Percentiles rank a stretch among this genome's conserved stretches.
Conservation (phyloP, 106 monocot genomes). For the Hemerocallis citrina region DNA sequence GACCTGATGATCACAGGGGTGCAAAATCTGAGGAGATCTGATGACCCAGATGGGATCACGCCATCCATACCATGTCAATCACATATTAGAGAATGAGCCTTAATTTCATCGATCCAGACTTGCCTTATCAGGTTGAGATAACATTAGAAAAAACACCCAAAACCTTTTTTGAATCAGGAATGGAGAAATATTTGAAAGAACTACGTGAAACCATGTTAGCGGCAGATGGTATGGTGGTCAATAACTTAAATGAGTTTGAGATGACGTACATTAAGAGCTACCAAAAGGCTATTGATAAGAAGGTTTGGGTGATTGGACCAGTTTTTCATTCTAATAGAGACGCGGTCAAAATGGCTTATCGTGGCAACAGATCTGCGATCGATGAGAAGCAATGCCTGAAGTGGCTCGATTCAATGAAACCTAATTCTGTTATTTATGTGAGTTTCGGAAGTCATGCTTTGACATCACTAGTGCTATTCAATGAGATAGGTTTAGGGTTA, state of each 20-base stretch:
- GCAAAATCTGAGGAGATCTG: no score
- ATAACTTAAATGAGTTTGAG: constrained; percentile 36
- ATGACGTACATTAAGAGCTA: constrained; percentile 17
- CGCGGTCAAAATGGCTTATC: neutral
- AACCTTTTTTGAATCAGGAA: no score
- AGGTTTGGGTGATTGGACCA: neutral
- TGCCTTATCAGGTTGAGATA: no score
- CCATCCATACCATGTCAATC: no score
- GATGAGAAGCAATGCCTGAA: neutral
- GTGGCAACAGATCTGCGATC: neutral
- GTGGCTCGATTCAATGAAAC: neutral
- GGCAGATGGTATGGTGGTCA: constrained; percentile 14
- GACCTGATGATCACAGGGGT: no score
- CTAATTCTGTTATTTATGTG: neutral
- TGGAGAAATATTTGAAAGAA: no score
- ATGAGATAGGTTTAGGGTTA: neutral
- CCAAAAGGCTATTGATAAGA: neutral
- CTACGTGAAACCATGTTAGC: no score
- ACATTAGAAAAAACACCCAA: no score
- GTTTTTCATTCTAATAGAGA: neutral
- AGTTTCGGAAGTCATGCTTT: neutral
- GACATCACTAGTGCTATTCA: no score
- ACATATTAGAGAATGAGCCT: no score
- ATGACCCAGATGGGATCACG: no score
- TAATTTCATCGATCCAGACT: no score